These are phyloP conservation scores for Chlamydomonas sphaeroides DNA, from an alignment of 139 green algal species.

Conservation along the genomic window DNA sequence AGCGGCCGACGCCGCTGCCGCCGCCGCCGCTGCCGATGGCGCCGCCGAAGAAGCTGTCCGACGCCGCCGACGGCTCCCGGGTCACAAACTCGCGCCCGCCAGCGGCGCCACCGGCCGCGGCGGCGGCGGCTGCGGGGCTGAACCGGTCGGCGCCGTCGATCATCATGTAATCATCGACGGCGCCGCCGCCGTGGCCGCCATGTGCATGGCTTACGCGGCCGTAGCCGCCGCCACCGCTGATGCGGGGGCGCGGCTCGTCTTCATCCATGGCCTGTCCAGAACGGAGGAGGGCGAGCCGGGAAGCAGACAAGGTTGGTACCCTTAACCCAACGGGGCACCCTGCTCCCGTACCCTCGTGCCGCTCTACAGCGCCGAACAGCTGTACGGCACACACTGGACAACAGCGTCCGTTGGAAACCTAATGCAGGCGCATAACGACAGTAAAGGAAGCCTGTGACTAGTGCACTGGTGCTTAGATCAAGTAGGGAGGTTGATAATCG, in stretches of 20 bases:
- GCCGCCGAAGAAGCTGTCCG: background rate
- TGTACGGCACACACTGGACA: too few relatives aligned
- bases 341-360: too few relatives aligned
- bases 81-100: background rate
- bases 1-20: background rate
- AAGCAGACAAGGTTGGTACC: too few relatives aligned
- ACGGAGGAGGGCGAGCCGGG: too few relatives aligned
- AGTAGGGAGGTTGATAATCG: too few relatives aligned
- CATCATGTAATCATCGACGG: background rate
- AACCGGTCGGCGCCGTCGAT: background rate
- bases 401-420: too few relatives aligned
- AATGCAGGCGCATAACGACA: too few relatives aligned
- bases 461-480: too few relatives aligned
- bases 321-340: too few relatives aligned
- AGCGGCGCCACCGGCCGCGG: background rate
- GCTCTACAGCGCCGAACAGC: too few relatives aligned
- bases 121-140: background rate
- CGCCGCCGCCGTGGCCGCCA: background rate
- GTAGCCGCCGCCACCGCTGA: background rate
- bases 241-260: background rate
- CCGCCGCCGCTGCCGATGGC: background rate
- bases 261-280: conserved; percentile 38
- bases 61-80: background rate
- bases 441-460: too few relatives aligned
- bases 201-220: background rate